These are phyloP conservation scores for Evansstolkia leycettana DNA, from an alignment of 495 filamentous ascomycete genomes.

Conservation along the genomic window DNA sequence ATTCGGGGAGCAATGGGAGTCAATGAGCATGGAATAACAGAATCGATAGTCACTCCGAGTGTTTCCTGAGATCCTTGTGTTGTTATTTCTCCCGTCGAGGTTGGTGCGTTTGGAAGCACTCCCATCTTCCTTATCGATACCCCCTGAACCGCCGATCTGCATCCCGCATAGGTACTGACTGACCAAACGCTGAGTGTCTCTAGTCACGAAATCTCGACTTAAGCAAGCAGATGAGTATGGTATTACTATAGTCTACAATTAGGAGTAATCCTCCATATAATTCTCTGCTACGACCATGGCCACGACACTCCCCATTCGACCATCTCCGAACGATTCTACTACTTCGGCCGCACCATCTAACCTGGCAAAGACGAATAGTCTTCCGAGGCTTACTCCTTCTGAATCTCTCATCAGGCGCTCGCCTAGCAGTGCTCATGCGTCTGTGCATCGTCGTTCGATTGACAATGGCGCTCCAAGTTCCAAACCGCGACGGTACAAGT, in stretches of 20 bases:
- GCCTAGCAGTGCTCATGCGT: constrained; percentile 33
- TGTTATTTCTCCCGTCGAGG: too few species aligned
- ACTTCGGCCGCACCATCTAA: constrained; percentile 37
- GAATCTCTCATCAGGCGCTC: constrained; percentile 41
- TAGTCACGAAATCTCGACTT: not conserved
- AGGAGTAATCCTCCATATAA: not conserved
- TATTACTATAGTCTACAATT: not conserved
- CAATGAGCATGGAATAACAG: too few species aligned
- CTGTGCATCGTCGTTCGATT: constrained; percentile 31
- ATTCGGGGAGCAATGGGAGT: too few species aligned
- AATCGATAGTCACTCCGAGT: too few species aligned
- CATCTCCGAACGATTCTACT: constrained; percentile 29
- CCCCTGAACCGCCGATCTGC: constrained; percentile 1
- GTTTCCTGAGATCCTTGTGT: too few species aligned
- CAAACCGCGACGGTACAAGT: constrained; percentile 47
- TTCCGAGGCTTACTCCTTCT: constrained; percentile 42
- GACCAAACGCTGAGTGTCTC: not conserved
- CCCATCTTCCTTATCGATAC: not conserved
- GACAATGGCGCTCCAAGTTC: constrained; percentile 27
- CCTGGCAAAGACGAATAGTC: constrained; percentile 38
- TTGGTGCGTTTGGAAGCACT: too few species aligned
- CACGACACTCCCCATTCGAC: constrained; percentile 30
- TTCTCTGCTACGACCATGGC: constrained; percentile 17
- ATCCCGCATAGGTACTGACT: not conserved
- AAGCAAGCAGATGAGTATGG: constrained; percentile 1